phyloP scores from a whole-genome alignment of 805 yeast genomes.

The Ogataea allantospora region DNA sequence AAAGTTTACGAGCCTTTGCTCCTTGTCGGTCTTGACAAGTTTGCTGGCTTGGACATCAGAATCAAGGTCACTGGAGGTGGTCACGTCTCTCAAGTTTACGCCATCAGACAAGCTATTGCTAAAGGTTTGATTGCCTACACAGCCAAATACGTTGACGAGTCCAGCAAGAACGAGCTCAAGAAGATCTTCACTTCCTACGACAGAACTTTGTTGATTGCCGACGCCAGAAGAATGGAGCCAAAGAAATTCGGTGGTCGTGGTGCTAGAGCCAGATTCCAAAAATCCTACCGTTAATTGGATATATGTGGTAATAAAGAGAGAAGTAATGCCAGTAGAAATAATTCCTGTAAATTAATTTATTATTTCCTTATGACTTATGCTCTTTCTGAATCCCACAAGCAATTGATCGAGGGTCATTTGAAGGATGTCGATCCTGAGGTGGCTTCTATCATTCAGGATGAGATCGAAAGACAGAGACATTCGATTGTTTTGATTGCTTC shows the following conservation, averaged over 20 bases:
- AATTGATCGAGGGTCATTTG: constrained; percentile 61
- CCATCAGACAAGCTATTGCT: constrained; percentile 99
- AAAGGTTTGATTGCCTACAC: constrained; percentile 99
- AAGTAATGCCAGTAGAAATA: constrained; percentile 4
- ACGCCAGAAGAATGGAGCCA: constrained; percentile 99
- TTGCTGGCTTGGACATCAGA: constrained; percentile 97
- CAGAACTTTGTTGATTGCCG: constrained; percentile 99
- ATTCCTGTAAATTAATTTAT: constrained; percentile 8
- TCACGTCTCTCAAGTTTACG: constrained; percentile 99
- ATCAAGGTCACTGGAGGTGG: constrained; percentile 99
- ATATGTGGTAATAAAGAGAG: constrained; percentile 12
- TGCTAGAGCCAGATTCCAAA: constrained; percentile 99
- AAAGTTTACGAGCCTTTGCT: constrained; percentile 99
- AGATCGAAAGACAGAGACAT: constrained; percentile 87
- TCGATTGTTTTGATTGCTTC: constrained; percentile 94
- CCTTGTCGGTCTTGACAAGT: constrained; percentile 97
- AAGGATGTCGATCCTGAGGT: constrained; percentile 77
- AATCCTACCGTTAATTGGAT: constrained; percentile 92
- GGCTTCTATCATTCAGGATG: constrained; percentile 69
- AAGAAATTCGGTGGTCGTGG: constrained; percentile 99
- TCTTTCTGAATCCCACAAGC: constrained; percentile 62
- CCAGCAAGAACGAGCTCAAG: constrained; percentile 99
- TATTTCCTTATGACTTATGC: constrained; percentile 44
- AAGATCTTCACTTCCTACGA: constrained; percentile 96
- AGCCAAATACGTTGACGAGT: constrained; percentile 99